These are phyloP conservation scores for Phytophthora litchii DNA, from an alignment of 352 stramenopile species.

Conservation along the genomic window DNA sequence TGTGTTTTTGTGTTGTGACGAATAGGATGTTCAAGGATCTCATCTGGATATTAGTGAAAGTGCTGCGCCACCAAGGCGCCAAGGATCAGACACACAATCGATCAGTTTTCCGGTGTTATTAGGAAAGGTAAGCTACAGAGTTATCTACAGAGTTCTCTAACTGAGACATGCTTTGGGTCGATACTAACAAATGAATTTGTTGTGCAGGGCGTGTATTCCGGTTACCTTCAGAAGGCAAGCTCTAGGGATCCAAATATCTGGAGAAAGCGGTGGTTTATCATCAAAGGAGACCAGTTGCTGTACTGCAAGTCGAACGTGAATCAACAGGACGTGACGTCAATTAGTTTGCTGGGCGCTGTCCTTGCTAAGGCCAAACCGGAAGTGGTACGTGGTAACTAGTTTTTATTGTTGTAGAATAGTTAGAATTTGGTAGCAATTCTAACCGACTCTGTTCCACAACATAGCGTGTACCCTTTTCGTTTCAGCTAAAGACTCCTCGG, in stretches of 20 bases:
- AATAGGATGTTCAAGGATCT: constrained; percentile 70
- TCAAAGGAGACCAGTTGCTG: constrained; percentile 84
- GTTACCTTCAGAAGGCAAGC: constrained; percentile 84
- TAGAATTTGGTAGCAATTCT: constrained; percentile 4
- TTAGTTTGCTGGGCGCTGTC: constrained; percentile 78
- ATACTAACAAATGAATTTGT: constrained; percentile 1
- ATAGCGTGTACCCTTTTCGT: constrained; percentile 74
- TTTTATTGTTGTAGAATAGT: not conserved
- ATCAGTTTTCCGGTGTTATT: constrained; percentile 75
- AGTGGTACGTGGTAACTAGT: constrained; percentile 47
- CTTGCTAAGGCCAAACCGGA: constrained; percentile 79
- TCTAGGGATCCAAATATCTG: constrained; percentile 80
- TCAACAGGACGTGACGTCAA: constrained; percentile 80
- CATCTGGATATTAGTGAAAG: constrained; percentile 73
- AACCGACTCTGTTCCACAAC: not conserved
- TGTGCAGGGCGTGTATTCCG: constrained; percentile 67
- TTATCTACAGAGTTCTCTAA: not conserved
- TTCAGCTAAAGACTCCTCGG: constrained; percentile 78
- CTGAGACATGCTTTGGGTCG: not conserved
- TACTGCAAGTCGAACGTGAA: constrained; percentile 88
- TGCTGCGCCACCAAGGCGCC: constrained; percentile 22
- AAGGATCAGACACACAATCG: constrained; percentile 47
- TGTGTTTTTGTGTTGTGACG: not conserved
- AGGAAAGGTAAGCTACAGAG: constrained; percentile 51
- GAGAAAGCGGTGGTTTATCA: constrained; percentile 87